Conservation (phyloP, 352 stramenopile species). For the Phytophthora sp. region DNA sequence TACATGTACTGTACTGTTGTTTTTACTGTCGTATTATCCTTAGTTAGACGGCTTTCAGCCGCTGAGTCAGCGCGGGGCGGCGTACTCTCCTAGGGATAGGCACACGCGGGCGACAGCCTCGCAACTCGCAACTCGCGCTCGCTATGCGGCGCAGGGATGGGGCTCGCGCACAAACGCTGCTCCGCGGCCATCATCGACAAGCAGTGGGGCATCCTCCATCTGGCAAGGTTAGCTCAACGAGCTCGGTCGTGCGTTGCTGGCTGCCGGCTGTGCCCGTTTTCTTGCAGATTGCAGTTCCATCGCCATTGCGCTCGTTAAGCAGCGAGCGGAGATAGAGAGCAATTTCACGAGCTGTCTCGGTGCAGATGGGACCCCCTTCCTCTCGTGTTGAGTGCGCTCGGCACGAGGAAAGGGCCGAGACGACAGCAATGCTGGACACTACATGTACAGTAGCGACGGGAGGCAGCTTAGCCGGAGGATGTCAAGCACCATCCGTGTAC, state of each 20-base stretch:
- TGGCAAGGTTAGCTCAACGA: too few relatives aligned
- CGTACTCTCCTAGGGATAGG: constrained; percentile 25
- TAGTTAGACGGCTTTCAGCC: too few relatives aligned
- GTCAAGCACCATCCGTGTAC: constrained; percentile 30
- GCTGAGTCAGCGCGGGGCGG: too few relatives aligned
- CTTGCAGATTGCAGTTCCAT: constrained; percentile 36
- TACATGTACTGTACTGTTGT: too few relatives aligned
- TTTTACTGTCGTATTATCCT: too few relatives aligned
- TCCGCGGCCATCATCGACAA: constrained; percentile 4
- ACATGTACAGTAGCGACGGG: not conserved
- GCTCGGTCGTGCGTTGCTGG: too few relatives aligned
- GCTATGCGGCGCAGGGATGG: constrained; percentile 33
- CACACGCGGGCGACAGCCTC: constrained; percentile 34
- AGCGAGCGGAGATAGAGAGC: not conserved
- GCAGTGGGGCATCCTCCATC: constrained; percentile 28
- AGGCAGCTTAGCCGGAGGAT: constrained; percentile 24
- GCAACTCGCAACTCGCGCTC: constrained; percentile 7
- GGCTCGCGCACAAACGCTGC: constrained; percentile 25
- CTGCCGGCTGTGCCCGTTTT: constrained; percentile 24
- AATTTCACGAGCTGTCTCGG: not conserved
- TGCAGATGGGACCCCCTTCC: constrained; percentile 1
- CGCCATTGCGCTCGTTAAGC: constrained; percentile 3
- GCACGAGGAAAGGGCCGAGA: constrained; percentile 5
- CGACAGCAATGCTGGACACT: not conserved
- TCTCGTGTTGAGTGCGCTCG: constrained; percentile 17